Base-by-base conservation (phyloP, 2,329 filamentous ascomycete species). In the Uncinocarpus reesii region DNA sequence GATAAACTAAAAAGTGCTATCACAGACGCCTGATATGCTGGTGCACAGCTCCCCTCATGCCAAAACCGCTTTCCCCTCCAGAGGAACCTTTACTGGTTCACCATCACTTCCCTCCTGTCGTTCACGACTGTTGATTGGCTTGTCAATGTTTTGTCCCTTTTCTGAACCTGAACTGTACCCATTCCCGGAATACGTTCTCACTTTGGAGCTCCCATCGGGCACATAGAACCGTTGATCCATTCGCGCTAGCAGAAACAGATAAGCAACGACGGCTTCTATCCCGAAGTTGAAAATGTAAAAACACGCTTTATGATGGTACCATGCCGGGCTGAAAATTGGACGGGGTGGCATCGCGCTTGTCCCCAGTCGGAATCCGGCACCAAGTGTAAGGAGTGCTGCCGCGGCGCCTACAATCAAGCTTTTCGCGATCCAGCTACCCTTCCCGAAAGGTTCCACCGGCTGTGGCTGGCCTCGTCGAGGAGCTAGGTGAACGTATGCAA, bases 241-340 rank as follows among this genome's bases (percentile, higher is more conserved):
- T 26, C 87, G 76, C 16, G 75, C 65, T 13, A 83, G 59, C 0
- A 81, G 74, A 65, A 85, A 90, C 7, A 81, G 67, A 46, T 73
- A 75, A 3, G 90, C 73, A 31, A 87, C 79, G 20, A 83, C 60
- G 34, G 89, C 68, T 65, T 94, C 88, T 31, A 89, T 71, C 13
- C 69, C 70, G 60, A 85, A 93, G 67, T 86, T 84, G 70, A 92
- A 85, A 60, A 80, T 67, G 68, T 92, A 94, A 70, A 87, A 94
- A 57, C 77, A 79, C 1, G 80, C 76, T 62, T 82, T 84, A 58
- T 70, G 70, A 57, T 86, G 76, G 61, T 81, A 90, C 75, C 81
- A 84, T 4, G 80, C 81, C 1, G 84, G 79, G 49, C 78, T 35
- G 8, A 37, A 68, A 48, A 59, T 57, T 2, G 71, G 77, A 23